Base-by-base conservation (phyloP, 1,284 basidiomycete genomes). In the Cutaneotrichosporon mucoides region DNA sequence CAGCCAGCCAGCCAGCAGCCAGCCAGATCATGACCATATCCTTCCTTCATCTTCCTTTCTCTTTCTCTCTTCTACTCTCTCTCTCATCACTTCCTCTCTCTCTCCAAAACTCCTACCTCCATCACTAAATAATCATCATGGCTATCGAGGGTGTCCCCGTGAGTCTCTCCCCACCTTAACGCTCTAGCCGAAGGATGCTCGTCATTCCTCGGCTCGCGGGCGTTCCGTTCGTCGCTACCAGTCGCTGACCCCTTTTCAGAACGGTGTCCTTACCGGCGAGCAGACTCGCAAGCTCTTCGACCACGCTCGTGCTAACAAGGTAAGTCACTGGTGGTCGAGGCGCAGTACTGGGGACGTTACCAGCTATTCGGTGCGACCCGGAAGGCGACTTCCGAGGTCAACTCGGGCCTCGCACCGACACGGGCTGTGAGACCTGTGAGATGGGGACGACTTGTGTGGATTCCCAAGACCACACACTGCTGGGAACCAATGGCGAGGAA, bases 251-350 rank as follows among this genome's bases (percentile, higher is more conserved):
- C 2, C 9, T 9, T 40, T 38, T 10, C 65, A 91, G 90, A 82
- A 89, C 78, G 91, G 91, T 72, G 91, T 94, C 65, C 79, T 94
- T 70, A 90, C 88, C 67, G 91, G 90, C 79, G 87, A 91, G 71
- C 84, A 93, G 76, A 87, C 89, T 71, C 85, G 88, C 79, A 90
- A 89, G 79, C 81, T 95, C 69, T 91, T 93, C 76, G 86, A 91
- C 73, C 90, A 92, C 79, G 90, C 90, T 40, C 87, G 87, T 73
- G 84, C 87, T 73, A 76, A 93, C 77, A 83, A 92, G 81, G 90
- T 89, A 67, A 68, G 85, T 24, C 24, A 24, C 24, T 24, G 24
- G 24, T 24, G 24, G 24, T 24, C 24, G 24, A 24, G 24, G 24
- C 24, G 24, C 24, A 24, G n/a, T n/a, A n/a, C n/a, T n/a, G n/a